Conservation (phyloP, 2,329 filamentous ascomycete species). For the Bipolaris zeicola region DNA sequence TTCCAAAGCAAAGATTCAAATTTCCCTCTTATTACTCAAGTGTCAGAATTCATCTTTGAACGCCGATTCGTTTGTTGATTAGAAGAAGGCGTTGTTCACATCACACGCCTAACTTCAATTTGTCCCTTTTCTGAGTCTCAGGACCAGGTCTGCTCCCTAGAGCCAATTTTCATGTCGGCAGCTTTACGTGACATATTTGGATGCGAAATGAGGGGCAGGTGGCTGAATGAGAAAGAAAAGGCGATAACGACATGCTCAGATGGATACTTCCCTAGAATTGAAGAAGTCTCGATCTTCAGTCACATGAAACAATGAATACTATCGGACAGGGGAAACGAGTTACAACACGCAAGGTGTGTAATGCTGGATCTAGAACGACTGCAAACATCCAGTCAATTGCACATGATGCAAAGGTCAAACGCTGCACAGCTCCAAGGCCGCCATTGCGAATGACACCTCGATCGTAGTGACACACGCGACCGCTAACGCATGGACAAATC, state of each 20-base stretch:
- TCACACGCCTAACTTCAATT: too few relatives aligned
- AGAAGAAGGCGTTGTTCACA: too few relatives aligned
- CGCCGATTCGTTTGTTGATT: too few relatives aligned
- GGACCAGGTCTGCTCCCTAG: too few relatives aligned
- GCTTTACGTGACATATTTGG: neutral
- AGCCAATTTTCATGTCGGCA: neutral
- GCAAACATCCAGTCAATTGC: constrained; percentile 1
- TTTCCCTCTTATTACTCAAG: too few relatives aligned
- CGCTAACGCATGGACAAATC: constrained; percentile 36
- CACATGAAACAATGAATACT: too few relatives aligned
- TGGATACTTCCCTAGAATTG: too few relatives aligned
- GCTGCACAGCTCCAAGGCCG: neutral
- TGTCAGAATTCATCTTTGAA: too few relatives aligned
- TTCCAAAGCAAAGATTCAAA: too few relatives aligned
- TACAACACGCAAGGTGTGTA: neutral
- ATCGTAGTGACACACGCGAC: constrained; percentile 8
- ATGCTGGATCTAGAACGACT: neutral
- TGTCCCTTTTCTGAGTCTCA: too few relatives aligned
- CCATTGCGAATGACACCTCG: constrained; percentile 10
- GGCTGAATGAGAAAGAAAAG: neutral
- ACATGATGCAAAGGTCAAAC: constrained; percentile 8
- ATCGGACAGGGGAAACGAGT: neutral
- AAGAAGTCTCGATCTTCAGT: neutral
- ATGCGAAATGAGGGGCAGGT: neutral
- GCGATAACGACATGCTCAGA: neutral